Evolutionary conservation across 139 green algal genomes (phyloP).

Genomic region (Coelastrella sp.): DNA sequence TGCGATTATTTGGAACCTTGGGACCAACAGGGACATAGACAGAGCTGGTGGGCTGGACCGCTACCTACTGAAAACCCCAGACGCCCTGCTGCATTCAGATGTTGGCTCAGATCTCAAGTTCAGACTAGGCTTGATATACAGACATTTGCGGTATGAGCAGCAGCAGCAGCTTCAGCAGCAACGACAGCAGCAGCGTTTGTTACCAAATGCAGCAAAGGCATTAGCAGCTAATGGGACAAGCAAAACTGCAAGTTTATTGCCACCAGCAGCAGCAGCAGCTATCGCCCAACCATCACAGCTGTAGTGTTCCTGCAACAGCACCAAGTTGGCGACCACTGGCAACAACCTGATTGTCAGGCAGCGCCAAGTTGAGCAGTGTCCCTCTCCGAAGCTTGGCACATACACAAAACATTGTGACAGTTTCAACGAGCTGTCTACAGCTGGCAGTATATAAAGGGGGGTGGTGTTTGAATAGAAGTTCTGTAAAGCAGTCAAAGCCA

Average conservation of each 20-base stretch:
- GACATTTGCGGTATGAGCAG: conserved; percentile 12
- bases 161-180: conserved; percentile 36
- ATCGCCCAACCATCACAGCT: not conserved
- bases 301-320: too few relatives aligned
- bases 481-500: too few relatives aligned
- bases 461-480: too few relatives aligned
- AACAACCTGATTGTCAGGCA: too few relatives aligned
- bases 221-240: not conserved
- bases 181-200: conserved; percentile 13
- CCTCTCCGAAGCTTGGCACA: too few relatives aligned
- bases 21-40: conserved; percentile 89
- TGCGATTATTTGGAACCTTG: not conserved
- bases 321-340: too few relatives aligned
- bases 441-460: too few relatives aligned
- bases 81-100: conserved; percentile 77
- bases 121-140: not conserved
- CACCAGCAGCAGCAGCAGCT: conserved; percentile 36
- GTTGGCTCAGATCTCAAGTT: conserved; percentile 55
- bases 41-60: conserved; percentile 85
- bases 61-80: conserved; percentile 83
- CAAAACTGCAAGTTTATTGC: not conserved
- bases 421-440: too few relatives aligned
- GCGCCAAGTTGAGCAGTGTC: too few relatives aligned
- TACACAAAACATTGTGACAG: too few relatives aligned
- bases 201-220: not conserved